Conservation (phyloP, 1,284 basidiomycete species). For the Leccinum holopus region DNA sequence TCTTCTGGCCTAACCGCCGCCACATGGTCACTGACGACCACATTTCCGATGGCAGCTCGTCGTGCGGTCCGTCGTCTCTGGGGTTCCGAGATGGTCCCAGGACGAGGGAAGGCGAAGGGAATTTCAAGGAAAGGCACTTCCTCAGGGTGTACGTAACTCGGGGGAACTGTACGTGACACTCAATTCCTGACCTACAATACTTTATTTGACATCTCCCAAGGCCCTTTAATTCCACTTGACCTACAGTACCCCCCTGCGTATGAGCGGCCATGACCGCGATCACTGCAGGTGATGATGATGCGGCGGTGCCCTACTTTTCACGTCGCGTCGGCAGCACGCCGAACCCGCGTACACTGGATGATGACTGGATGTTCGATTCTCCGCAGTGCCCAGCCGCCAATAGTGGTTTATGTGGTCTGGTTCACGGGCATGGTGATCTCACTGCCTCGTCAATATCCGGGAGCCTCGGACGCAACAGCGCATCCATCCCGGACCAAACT, state of each 20-base stretch:
- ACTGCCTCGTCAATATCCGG: slow-evolving; percentile 15
- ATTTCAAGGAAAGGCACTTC: slow-evolving; percentile 9
- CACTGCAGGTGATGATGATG: slow-evolving; percentile 5
- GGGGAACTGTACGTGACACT: slow-evolving; percentile 14
- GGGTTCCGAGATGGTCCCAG: background rate
- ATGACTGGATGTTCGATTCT: slow-evolving; percentile 2
- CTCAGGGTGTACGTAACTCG: slow-evolving; percentile 18
- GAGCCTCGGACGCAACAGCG: slow-evolving; percentile 20
- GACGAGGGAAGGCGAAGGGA: slow-evolving; percentile 3
- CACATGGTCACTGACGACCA: background rate
- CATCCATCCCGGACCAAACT: slow-evolving; percentile 11
- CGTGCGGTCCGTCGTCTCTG: background rate
- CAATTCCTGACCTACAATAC: background rate
- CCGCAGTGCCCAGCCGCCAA: slow-evolving; percentile 1
- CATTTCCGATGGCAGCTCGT: background rate
- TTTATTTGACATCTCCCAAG: background rate
- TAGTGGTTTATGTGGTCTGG: background rate
- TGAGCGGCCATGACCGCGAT: slow-evolving; percentile 6
- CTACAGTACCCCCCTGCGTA: background rate
- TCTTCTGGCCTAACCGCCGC: background rate
- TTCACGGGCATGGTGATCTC: background rate
- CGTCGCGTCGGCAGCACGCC: background rate
- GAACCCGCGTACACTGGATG: slow-evolving; percentile 6
- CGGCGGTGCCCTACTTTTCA: background rate
- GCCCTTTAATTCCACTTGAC: background rate